Base-by-base conservation (phyloP, 2,329 filamentous ascomycete species). In the Botrytis elliptica region DNA sequence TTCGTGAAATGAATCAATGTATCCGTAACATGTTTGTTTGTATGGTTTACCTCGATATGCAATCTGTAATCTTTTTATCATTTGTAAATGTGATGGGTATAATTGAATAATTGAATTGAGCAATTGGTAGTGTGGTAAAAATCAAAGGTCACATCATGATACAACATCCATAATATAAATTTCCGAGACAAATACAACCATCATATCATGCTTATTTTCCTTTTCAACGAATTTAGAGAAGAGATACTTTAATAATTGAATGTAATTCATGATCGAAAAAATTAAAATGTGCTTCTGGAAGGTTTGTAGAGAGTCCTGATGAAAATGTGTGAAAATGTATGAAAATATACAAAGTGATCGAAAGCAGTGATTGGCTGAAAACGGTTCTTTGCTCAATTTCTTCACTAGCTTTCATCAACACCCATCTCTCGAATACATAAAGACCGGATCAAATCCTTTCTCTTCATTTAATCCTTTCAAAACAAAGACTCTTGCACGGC, bases 311-410 rank as follows among this genome's bases (percentile, higher is more conserved):
- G 72, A 55, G 64, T 38, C 64, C 62, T 55, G 38, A 20, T 64
- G 38, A 38, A 22, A 52, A n/a, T 52, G 25, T n/a, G n/a, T 52
- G 49, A n/a, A 55, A 55, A 25, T 52, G 25, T n/a, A 52, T 52
- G 49, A n/a, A 55, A 55, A 25, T 55, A 71, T 46, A 66, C 70
- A 29, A 67, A 75, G 71, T 74, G 66, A 73, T 76, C 73, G 76
- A 76, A 77, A 78, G 73, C 77, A 78, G 77, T 78, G 75, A 77
- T 77, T 79, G 77, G 76, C 79, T 76, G 79, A 78, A 80, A 78
- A 73, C 79, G 79, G 78, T 74, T 67, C 64, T 33, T 72, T 70
- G 29, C 78, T 77, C 52, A 76, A 76, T 79, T 77, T 75, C 73
- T 75, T 75, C 59, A 73, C 73, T 77, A 76, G 60, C 71, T 64